Base-by-base conservation (phyloP, 2,329 filamentous ascomycete genomes). In the Penicillium sp. region DNA sequence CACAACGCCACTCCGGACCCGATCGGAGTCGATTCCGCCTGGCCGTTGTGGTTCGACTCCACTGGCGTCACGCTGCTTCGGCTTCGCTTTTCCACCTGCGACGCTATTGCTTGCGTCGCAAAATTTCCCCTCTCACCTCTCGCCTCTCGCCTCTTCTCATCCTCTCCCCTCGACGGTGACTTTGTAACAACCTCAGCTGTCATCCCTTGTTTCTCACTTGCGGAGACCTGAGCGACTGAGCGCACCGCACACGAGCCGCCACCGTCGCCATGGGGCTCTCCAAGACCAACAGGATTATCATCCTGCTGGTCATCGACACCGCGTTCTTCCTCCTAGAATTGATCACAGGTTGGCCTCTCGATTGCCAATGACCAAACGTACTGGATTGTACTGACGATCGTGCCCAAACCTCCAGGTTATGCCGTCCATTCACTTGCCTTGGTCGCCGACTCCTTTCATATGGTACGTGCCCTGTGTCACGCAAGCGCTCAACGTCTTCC, bases 371-470 rank as follows among this genome's bases (percentile, higher is more conserved):
- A 7, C 10, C 26, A 26, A 4, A 17, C 15, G n/a, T n/a, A 30
- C 18, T 14, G n/a, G 8, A 14, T 18, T 18, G 25, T 43, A 19
- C 52, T 59, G 23, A 61, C 41, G 18, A 2, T 4, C 14, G 10
- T 16, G 10, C 11, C 29, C 33, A 9, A 17, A 9, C 14, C 15
- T 34, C 20, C 27, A 78, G 77, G 93, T 47, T 87, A 95, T 73
- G 73, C 84, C 49, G 88, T 94, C 45, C 84, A 90, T 62, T 97
- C 93, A 13, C 79, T 98, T 54, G 93, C 93, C 25, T 78, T 98
- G 43, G 89, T 94, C 62, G 93, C 93, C 38, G 93, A 98, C 72
- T 89, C 93, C 45, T 98, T 98, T 68, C 93, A 98, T 71, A 98
- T 98, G 93, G 86, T 88, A 62, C 56, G 77, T 66, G 28, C 26